These are phyloP conservation scores for Syzygium grande DNA, from an alignment of 345 rosid genomes.

Conservation along the genomic window DNA sequence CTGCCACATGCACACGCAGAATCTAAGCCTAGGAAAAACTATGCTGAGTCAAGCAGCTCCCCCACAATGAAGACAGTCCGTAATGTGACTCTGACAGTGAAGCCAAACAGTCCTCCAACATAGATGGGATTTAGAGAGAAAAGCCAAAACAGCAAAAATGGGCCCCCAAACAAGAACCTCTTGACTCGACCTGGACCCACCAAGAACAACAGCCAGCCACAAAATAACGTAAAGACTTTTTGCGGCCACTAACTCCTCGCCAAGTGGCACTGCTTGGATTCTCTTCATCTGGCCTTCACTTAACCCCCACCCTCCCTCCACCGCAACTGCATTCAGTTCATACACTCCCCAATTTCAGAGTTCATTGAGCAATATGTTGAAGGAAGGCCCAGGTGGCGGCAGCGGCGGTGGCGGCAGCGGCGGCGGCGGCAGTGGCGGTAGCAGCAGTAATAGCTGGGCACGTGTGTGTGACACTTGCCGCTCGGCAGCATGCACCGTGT, in stretches of 20 bases:
- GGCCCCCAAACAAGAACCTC: slow-evolving; percentile 7
- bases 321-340: neutral
- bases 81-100: neutral
- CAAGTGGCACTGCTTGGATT: slow-evolving; percentile 37
- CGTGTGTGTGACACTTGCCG: slow-evolving; percentile 69
- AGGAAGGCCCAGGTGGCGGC: slow-evolving; percentile 27
- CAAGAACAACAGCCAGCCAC: slow-evolving; percentile 41
- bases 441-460: slow-evolving; percentile 37
- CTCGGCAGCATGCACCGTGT: slow-evolving; percentile 67
- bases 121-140: neutral
- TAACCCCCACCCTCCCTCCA: slow-evolving; percentile 4
- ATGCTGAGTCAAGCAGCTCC: neutral
- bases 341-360: neutral
- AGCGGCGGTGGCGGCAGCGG: slow-evolving; percentile 10
- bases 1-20: neutral
- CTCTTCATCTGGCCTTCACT: slow-evolving; percentile 18
- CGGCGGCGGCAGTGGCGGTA: slow-evolving; percentile 6
- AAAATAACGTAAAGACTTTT: slow-evolving; percentile 30
- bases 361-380: slow-evolving; percentile 37
- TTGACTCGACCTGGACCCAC: slow-evolving; percentile 3
- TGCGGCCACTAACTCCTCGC: slow-evolving; percentile 25
- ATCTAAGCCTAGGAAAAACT: neutral
- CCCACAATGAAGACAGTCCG: neutral
- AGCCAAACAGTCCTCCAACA: neutral
- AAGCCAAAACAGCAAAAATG: slow-evolving; percentile 1